These are phyloP conservation scores for Candida boleticola DNA, from an alignment of 805 yeast species.

Conservation along the genomic window DNA sequence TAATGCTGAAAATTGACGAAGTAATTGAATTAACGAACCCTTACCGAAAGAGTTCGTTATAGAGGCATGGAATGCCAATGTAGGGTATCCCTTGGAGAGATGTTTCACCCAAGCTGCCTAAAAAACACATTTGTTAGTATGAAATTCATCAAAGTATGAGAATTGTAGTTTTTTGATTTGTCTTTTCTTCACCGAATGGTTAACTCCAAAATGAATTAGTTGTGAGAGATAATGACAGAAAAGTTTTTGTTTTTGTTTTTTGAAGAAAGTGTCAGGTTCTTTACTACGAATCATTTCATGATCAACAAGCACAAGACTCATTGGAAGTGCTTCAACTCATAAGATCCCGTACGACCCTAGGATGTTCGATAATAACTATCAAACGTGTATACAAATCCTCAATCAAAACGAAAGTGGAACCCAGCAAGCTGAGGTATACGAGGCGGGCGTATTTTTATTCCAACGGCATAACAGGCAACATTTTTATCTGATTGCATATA, in stretches of 20 bases:
- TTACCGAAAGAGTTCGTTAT: conserved; percentile 97
- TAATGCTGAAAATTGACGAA: conserved; percentile 87
- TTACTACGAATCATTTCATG: conserved; percentile 74
- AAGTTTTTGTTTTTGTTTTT: no score
- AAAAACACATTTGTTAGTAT: conserved; percentile 17
- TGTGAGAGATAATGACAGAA: conserved; percentile 6
- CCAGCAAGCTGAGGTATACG: conserved; percentile 45
- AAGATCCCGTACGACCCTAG: conserved; percentile 57
- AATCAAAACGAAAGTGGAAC: conserved; percentile 36
- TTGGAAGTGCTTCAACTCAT: conserved; percentile 73
- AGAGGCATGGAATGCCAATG: conserved; percentile 96
- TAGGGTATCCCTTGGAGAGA: conserved; percentile 86
- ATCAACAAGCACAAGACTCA: conserved; percentile 18
- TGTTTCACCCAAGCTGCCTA: conserved; percentile 99
- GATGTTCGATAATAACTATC: conserved; percentile 39
- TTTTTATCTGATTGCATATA: conserved; percentile 29
- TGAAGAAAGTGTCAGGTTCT: conserved; percentile 66
- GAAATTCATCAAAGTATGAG: not conserved
- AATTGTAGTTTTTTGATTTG: no score
- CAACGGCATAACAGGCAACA: conserved; percentile 96
- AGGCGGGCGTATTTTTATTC: conserved; percentile 70
- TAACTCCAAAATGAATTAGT: not conserved
- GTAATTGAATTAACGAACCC: conserved; percentile 88
- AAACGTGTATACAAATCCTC: conserved; percentile 30
- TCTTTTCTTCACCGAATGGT: not conserved